Evolutionary conservation across 129 eudicot genomes (phyloP), one percentile per base, ranked within the genome.

Genomic region (Heracleum sosnowskyi): DNA sequence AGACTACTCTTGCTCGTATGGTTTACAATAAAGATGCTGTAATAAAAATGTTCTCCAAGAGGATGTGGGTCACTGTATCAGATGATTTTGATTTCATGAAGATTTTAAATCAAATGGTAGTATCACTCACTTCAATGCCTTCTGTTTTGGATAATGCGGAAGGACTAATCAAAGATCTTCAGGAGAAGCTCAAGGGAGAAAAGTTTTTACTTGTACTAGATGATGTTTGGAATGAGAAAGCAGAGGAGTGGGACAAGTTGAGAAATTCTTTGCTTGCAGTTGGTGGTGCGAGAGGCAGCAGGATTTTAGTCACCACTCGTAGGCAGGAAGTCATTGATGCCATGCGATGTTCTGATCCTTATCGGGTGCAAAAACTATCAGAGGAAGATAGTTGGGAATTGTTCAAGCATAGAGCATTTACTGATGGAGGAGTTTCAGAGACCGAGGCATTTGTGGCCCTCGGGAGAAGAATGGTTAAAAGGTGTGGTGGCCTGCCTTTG

Each of bases 281-380:
- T 28, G 55, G 49, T 31, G 71, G 80, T 1, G 3, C 8, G 3
- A 68, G 39, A 22, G 89, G 82, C n/a, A 79, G 72, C 46, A 68
- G 22, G 18, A 71, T 80, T 64, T 0, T 86, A 41, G 70, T 86
- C 10, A 86, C 86, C n/a, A 86, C 86, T 0, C 82, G 85, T 7
- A 77, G 40, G 3, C 49, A 41, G 11, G 16, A 42, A 24, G 81
- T 60, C 1, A 62, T 78, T 16, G 13, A 39, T 31, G 55, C 41
- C 47, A 40, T 77, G n/a, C 17, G 34, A 35, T 40, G 53, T 13
- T 40, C 22, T n/a, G 22, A 17, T 35, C 16, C 69, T 41, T 40
- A 82, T 53, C 4, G 0, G 9, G 69, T 86, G 72, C 2, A 4
- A 12, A 42, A 41, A 12, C 75, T 86, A 31, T 76, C 81, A 1